Evolutionary conservation across 768 basidiomycete species (phyloP).

Genomic region (Lactarius quietus): DNA sequence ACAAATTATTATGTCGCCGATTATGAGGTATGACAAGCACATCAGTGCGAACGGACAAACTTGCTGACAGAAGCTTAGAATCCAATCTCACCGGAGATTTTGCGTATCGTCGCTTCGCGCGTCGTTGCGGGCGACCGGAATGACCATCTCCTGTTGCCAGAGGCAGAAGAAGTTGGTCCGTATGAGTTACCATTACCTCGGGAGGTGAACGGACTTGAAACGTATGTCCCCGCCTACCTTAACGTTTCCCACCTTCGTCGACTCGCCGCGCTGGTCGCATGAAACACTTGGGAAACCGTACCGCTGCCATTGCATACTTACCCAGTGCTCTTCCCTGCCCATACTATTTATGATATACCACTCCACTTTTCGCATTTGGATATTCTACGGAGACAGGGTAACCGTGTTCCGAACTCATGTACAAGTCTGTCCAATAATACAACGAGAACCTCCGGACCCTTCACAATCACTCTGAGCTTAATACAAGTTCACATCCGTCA

Average conservation of each 20-base stretch:
- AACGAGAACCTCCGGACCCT: neutral
- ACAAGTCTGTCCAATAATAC: neutral
- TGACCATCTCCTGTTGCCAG: slow-evolving; percentile 94
- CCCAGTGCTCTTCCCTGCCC: slow-evolving; percentile 7
- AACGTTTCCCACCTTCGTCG: slow-evolving; percentile 87
- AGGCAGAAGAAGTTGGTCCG: slow-evolving; percentile 95
- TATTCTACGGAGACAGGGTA: neutral
- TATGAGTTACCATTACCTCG: slow-evolving; percentile 92
- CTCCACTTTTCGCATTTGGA: slow-evolving; percentile 2
- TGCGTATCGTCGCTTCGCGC: slow-evolving; percentile 92
- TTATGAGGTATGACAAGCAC: slow-evolving; percentile 69
- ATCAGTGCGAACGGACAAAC: neutral
- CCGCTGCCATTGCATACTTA: slow-evolving; percentile 15
- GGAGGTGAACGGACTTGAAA: slow-evolving; percentile 94
- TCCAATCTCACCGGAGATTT: slow-evolving; percentile 95
- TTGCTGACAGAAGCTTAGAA: slow-evolving; percentile 48
- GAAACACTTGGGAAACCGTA: slow-evolving; percentile 26
- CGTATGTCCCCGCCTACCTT: slow-evolving; percentile 90
- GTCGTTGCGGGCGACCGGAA: slow-evolving; percentile 96
- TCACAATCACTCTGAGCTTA: slow-evolving; percentile 7
- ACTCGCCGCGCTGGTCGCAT: slow-evolving; percentile 82
- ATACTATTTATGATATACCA: slow-evolving; percentile 22
- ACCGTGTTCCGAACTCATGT: neutral
- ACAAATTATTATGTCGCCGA: slow-evolving; percentile 99
- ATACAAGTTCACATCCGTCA: slow-evolving; percentile 43